Base-by-base conservation (phyloP, 2,329 filamentous ascomycete genomes). In the Diaporthe velutina region DNA sequence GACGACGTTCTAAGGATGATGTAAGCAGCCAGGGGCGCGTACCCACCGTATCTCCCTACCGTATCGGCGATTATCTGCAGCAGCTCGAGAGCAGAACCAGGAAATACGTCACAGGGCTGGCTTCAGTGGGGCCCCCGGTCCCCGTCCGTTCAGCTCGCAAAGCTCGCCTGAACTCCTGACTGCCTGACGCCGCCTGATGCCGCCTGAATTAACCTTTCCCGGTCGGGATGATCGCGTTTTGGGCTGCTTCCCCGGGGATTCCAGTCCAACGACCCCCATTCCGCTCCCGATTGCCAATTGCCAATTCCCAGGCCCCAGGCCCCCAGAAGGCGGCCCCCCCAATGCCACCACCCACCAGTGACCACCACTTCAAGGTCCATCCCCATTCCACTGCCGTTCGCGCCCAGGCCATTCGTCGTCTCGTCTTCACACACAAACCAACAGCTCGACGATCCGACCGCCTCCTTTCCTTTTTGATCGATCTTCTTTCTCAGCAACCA, bases 401-500 rank as follows among this genome's bases (percentile, higher is more conserved):
- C 13, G 54, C 54, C 68, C 42, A 38, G 45, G 58, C 61, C 60
- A 40, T 45, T 25, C 38, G 48, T 19, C 71, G 38, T 70, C 38
- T 33, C 57, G 40, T 40, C 57, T n/a, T 60, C 42, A 25, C 33
- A 38, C 42, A 22, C 42, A 50, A 42, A 60, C 42, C 57, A 64
- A 72, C 57, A 38, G 55, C 25, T 61, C 22, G 33, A 61, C 55
- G 48, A 54, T 40, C 64, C 48, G 64, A 50, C 45, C 45, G 52
- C 48, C 57, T 60, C 42, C 70, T 61, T 73, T 64, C 57, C 58
- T 66, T 66, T 60, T 73, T 28, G 38, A 57, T 52, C 57, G 22
- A 55, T 22, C 54, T 38, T 50, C n/a, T 52, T 60, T 70, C 61
- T 61, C 35, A 54, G 74, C 77, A 50, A 78, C 48, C 78, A 78